These are phyloP conservation scores for Logfia minima DNA, from an alignment of 129 eudicot species.

Conservation along the genomic window DNA sequence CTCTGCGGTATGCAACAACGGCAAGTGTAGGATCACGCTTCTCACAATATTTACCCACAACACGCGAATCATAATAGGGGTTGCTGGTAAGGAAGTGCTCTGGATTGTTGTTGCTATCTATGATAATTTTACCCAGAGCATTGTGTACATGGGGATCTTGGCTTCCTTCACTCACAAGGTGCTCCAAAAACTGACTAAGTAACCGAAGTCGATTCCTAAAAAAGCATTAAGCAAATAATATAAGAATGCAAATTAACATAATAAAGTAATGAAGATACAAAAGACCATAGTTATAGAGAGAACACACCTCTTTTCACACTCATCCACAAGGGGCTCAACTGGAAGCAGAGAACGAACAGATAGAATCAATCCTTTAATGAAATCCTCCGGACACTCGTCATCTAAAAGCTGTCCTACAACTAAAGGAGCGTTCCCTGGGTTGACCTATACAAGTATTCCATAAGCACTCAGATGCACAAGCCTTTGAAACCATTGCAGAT, in stretches of 20 bases:
- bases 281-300: neutral
- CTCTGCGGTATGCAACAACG: conserved; percentile 96
- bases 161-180: conserved; percentile 99
- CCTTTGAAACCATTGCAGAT: neutral
- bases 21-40: conserved; percentile 99
- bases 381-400: conserved; percentile 99
- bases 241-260: conserved; percentile 28
- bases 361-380: conserved; percentile 86
- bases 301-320: conserved; percentile 84
- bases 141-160: conserved; percentile 98
- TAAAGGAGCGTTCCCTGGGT: conserved; percentile 95
- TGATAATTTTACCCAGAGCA: conserved; percentile 94
- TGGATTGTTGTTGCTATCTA: conserved; percentile 96
- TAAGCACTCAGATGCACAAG: conserved; percentile 6
- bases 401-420: conserved; percentile 96
- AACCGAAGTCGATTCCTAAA: conserved; percentile 93
- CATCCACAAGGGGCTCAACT: conserved; percentile 96
- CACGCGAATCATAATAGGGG: conserved; percentile 96
- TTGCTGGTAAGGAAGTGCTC: conserved; percentile 97
- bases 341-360: conserved; percentile 98
- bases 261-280: neutral
- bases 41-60: conserved; percentile 96
- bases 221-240: conserved; percentile 23
- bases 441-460: conserved; percentile 53
- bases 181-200: conserved; percentile 95